Evolutionary conservation across 225 moss, liverwort and hornwort genomes (phyloP).

Genomic region (Lunularia cruciata): DNA sequence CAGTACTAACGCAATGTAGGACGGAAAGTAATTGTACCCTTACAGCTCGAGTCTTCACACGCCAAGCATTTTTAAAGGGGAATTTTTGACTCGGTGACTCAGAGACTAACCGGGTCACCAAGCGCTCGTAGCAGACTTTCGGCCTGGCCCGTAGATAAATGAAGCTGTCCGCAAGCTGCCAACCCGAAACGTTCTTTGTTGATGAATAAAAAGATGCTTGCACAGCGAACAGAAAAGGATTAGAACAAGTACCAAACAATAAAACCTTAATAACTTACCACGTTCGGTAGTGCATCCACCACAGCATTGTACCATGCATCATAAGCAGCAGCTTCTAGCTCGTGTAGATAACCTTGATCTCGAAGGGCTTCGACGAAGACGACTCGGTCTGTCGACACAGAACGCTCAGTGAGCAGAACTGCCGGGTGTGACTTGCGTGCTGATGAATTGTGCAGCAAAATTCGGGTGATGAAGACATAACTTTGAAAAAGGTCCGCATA

Average conservation of each 20-base stretch:
- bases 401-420: slow-evolving; percentile 54
- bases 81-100: too few relatives aligned
- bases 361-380: slow-evolving; percentile 53
- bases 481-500: slow-evolving; percentile 61
- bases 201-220: neutral
- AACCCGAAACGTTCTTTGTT: neutral
- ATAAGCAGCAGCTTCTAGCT: slow-evolving; percentile 54
- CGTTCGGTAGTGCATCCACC: slow-evolving; percentile 48
- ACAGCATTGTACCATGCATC: slow-evolving; percentile 59
- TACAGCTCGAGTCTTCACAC: too few relatives aligned
- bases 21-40: too few relatives aligned
- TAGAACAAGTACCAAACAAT: neutral
- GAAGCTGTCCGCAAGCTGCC: slow-evolving; percentile 58
- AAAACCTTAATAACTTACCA: slow-evolving; percentile 32
- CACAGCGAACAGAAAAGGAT: neutral
- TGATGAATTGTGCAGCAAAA: slow-evolving; percentile 51
- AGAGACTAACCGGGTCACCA: slow-evolving; percentile 46
- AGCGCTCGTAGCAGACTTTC: slow-evolving; percentile 49
- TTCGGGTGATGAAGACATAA: slow-evolving; percentile 57
- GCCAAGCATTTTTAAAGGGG: too few relatives aligned
- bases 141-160: slow-evolving; percentile 61
- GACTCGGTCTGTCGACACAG: slow-evolving; percentile 57
- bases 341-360: slow-evolving; percentile 52
- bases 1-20: too few relatives aligned
- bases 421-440: slow-evolving; percentile 44